Evolutionary conservation across 2,329 filamentous ascomycete species (phyloP), one percentile per base, ranked within the genome.

Genomic region (Venturiaceae sp.): DNA sequence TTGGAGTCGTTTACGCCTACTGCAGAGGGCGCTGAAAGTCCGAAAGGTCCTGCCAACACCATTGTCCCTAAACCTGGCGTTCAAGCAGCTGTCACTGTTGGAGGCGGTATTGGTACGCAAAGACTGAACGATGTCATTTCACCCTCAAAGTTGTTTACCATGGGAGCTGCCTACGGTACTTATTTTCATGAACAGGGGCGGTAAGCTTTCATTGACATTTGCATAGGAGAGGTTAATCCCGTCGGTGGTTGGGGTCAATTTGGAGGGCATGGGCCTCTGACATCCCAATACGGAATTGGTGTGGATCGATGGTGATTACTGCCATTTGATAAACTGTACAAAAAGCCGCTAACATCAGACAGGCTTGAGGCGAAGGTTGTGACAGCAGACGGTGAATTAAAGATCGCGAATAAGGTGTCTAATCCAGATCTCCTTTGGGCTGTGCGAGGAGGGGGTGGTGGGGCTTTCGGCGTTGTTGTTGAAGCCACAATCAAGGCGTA

Each of bases 381-480:
- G 6, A 70, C 67, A 2, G 57, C 57, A 1, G 57, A 59, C 54
- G 57, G 57, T 5, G 34, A 59, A 14, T 26, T 58, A 9, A 13
- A 11, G 11, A 36, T 58, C 11, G 55, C 47, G 11, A 58, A 58
- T 28, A 21, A 9, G 9, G 50, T 58, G 14, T 9, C 50, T 11
- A 58, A 58, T 32, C 47, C 55, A 61, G 68, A 70, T 2, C 61
- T 74, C 14, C 67, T 69, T 58, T 76, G 69, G 64, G 69, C 69
- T 9, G 30, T 65, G 11, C 58, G 64, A 34, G 63, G 63, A 30
- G n/a, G n/a, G n/a, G 61, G 58, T 52, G 64, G 57, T 14, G 8
- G 8, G 9, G 37, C 57, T 23, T 37, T 58, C 30, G 57, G 57
- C 21, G 57, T 58, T n/a, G 57, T 58, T 16, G 26, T 58, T n/a